Evolutionary conservation across 148 eudicot genomes (phyloP).

Genomic region (Rheum nobile): DNA sequence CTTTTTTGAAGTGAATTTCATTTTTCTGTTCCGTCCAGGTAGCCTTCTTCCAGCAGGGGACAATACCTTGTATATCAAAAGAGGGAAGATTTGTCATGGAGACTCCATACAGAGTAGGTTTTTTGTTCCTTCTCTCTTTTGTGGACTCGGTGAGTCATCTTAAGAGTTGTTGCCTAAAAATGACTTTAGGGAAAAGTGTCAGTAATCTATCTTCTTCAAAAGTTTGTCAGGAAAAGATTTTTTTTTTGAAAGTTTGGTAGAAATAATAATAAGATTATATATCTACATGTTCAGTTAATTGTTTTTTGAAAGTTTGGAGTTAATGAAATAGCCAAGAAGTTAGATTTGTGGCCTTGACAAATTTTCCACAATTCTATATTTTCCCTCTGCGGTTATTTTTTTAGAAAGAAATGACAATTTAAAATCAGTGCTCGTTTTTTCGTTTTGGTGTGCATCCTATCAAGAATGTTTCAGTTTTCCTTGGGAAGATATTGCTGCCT

Average conservation of each 20-base stretch:
- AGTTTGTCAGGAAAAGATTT: neutral
- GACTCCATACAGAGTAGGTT: slow-evolving; percentile 67
- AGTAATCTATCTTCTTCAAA: neutral
- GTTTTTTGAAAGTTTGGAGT: no score
- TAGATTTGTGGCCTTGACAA: neutral
- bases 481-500: neutral
- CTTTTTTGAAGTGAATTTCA: neutral
- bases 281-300: neutral
- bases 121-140: neutral
- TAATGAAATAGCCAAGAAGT: neutral
- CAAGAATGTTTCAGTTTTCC: neutral
- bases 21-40: slow-evolving; percentile 38
- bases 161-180: neutral
- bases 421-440: neutral
- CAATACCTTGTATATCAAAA: slow-evolving; percentile 84
- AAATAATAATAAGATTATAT: neutral
- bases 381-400: neutral
- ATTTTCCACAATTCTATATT: neutral
- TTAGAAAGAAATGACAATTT: neutral
- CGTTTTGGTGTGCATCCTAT: neutral
- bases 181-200: neutral
- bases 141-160: neutral
- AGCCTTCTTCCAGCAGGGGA: slow-evolving; percentile 90
- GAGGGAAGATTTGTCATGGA: slow-evolving; percentile 97
- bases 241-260: neutral